Base-by-base conservation (phyloP, 2,329 filamentous ascomycete genomes). In the Ophiocordyceps australis region DNA sequence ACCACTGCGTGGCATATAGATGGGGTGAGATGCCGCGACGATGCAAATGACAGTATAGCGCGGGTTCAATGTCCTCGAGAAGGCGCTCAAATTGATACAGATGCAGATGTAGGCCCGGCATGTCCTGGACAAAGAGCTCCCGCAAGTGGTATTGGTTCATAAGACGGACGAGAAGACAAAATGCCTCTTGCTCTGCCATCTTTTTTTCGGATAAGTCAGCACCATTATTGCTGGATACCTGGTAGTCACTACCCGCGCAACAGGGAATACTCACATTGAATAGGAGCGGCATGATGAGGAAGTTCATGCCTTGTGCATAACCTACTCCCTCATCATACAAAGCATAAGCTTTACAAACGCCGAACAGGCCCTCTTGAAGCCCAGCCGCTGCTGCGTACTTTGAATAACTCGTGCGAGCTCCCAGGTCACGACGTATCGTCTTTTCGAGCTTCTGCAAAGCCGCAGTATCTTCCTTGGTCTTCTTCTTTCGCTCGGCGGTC, bases 251-350 rank as follows among this genome's bases (percentile, higher is more conserved):
- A n/a, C n/a, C n/a, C n/a, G n/a, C n/a, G n/a, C n/a, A n/a, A n/a
- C n/a, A n/a, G n/a, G n/a, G n/a, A 20, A 16, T 10, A 48, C 73
- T 60, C 54, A 79, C 74, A 47, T 94, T 95, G 55, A 98, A 94
- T 2, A 98, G 59, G 12, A 98, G 51, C 14, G 91, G 89, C 83
- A 95, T 95, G 25, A 83, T 79, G 31, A 98, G 70, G 43, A 98
- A 98, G 46, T 95, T 98, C 79, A 98, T 94, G 44, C 89, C 89
- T 50, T 98, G 89, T 0, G 91, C 86, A 49, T 98, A 98, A 17
- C 89, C 86, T 19, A 98, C 89, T 7, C 65, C 77, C 42, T 93
- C 83, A 42, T 98, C 89, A 39, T 85, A 95, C 17, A 98, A 60
- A 10, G 89, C 89, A 52, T 98, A 98, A 2, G 89, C 85, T 51